These are phyloP conservation scores for Aplosporella prunicola DNA, from an alignment of 2,329 filamentous ascomycete genomes.

Conservation along the genomic window DNA sequence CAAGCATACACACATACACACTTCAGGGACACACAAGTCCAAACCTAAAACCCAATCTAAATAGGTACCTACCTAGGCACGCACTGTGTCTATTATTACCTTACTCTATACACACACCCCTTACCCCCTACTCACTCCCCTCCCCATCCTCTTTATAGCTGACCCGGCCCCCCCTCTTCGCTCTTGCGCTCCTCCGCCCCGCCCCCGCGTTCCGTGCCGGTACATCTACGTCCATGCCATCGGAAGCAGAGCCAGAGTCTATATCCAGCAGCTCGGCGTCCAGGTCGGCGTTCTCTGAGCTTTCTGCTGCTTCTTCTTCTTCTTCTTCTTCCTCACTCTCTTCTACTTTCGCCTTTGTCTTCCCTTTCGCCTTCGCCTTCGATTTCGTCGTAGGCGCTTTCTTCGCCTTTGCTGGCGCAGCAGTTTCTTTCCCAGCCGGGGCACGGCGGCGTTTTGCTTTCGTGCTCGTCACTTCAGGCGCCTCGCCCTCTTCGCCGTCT, in stretches of 20 bases:
- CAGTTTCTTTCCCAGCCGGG: constrained; percentile 24
- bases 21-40: too few species aligned
- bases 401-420: constrained; percentile 24
- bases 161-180: constrained; percentile 14
- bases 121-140: constrained; percentile 14
- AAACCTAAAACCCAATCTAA: too few species aligned
- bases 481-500: constrained; percentile 14
- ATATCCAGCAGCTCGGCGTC: constrained; percentile 30
- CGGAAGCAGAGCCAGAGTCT: constrained; percentile 19
- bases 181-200: constrained; percentile 12
- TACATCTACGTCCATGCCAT: too few species aligned
- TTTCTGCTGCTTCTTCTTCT: constrained; percentile 27
- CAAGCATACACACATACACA: too few species aligned
- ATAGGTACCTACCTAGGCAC: too few species aligned
- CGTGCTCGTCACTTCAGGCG: constrained; percentile 16
- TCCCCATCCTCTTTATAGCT: constrained; percentile 28
- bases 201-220: background rate
- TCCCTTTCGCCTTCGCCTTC: constrained; percentile 11
- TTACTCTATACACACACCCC: too few species aligned
- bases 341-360: constrained; percentile 19
- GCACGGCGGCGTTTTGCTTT: constrained; percentile 16
- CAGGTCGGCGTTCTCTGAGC: constrained; percentile 6
- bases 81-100: too few species aligned
- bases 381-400: constrained; percentile 26
- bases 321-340: constrained; percentile 34